phyloP scores from a whole-genome alignment of 2,329 filamentous ascomycete genomes.

The Talaromyces sp. region DNA sequence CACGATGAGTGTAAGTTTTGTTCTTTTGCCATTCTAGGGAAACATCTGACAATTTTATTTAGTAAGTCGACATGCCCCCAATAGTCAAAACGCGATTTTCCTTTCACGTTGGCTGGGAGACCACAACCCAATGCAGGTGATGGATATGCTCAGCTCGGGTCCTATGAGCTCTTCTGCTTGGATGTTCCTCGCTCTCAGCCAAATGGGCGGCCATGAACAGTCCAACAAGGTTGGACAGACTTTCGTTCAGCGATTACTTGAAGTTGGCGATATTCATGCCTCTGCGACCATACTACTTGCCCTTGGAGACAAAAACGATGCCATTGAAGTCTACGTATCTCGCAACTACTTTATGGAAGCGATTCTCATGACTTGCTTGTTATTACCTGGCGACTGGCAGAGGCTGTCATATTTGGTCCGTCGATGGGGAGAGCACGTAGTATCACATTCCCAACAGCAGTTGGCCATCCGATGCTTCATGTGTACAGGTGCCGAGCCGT shows the following conservation, averaged over 20 bases:
- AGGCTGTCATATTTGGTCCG: conserved; percentile 80
- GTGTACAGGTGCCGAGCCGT: conserved; percentile 78
- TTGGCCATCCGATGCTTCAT: conserved; percentile 90
- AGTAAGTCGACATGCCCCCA: conserved; percentile 64
- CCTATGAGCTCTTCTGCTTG: conserved; percentile 93
- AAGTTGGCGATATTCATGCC: conserved; percentile 84
- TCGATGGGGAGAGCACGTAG: conserved; percentile 91
- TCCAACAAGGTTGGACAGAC: conserved; percentile 87
- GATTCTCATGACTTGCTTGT: conserved; percentile 76
- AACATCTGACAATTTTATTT: background rate
- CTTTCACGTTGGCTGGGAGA: conserved; percentile 91
- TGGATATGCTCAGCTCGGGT: conserved; percentile 66
- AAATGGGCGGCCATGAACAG: conserved; percentile 70
- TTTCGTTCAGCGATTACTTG: conserved; percentile 83
- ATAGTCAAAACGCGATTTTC: conserved; percentile 73
- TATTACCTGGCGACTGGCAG: conserved; percentile 83
- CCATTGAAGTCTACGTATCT: conserved; percentile 92
- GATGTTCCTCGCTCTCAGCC: conserved; percentile 90
- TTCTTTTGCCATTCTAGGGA: background rate
- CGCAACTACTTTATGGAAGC: conserved; percentile 91
- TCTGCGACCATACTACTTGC: conserved; percentile 90
- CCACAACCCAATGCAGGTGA: conserved; percentile 73
- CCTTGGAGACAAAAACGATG: conserved; percentile 87
- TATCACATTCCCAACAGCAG: conserved; percentile 80
- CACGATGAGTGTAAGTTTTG: conserved; percentile 64